Percentiles rank a stretch among this genome's conserved stretches.
Evolutionary conservation across 805 yeast genomes (phyloP).

Genomic region (Wickerhamiella vanderwaltii): DNA sequence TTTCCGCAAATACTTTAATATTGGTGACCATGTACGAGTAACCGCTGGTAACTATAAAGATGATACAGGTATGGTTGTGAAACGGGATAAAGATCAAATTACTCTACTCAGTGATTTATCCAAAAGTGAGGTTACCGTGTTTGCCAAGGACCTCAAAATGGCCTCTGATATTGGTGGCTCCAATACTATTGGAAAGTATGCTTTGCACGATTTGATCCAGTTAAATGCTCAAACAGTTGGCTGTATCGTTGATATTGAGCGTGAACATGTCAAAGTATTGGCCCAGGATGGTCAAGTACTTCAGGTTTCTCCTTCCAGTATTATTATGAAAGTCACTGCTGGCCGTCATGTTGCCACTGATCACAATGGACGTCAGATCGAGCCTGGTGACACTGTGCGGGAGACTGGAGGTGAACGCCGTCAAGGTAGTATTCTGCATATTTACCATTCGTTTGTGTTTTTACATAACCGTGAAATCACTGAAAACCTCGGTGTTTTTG

Average conservation of each 20-base stretch:
- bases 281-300: constrained; percentile 70
- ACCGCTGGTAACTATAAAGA: constrained; percentile 83
- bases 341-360: constrained; percentile 80
- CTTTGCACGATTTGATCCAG: constrained; percentile 80
- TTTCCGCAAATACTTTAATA: constrained; percentile 69
- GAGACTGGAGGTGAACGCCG: constrained; percentile 74
- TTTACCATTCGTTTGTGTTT: constrained; percentile 69
- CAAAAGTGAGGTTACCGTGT: constrained; percentile 77
- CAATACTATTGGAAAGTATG: constrained; percentile 64
- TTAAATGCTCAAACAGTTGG: constrained; percentile 79
- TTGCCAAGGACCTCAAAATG: constrained; percentile 79
- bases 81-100: constrained; percentile 71
- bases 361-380: constrained; percentile 67
- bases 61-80: constrained; percentile 88
- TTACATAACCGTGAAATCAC: constrained; percentile 64
- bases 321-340: constrained; percentile 51
- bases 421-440: constrained; percentile 79
- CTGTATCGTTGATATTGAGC: constrained; percentile 79
- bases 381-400: constrained; percentile 85
- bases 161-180: constrained; percentile 79
- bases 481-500: constrained; percentile 89
- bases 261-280: constrained; percentile 68
- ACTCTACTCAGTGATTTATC: constrained; percentile 84
- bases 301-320: constrained; percentile 66
- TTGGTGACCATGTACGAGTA: constrained; percentile 93